Evolutionary conservation across 345 rosid species (phyloP).

Genomic region (Eutrema yunnanense): DNA sequence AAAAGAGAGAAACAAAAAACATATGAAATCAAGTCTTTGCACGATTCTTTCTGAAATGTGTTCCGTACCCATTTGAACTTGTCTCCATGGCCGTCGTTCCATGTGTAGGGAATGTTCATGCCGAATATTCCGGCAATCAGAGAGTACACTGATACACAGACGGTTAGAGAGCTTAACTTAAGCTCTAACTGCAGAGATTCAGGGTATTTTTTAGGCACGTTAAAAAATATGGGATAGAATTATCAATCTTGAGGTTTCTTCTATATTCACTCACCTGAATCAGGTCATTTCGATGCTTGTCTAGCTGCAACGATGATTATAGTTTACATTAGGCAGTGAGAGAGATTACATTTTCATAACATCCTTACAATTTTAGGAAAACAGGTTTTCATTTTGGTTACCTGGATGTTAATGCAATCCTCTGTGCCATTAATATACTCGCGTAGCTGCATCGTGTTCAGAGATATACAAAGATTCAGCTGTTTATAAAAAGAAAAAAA

Average conservation of each 20-base stretch:
- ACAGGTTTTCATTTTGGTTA: constrained; percentile 6
- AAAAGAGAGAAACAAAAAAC: neutral
- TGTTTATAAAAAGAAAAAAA: neutral
- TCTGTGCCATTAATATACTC: constrained; percentile 94
- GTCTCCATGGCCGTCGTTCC: constrained; percentile 61
- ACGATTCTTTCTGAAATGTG: neutral
- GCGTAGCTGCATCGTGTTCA: constrained; percentile 57
- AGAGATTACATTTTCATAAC: neutral
- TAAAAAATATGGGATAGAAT: neutral
- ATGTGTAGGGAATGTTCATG: constrained; percentile 80
- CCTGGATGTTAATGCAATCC: constrained; percentile 97
- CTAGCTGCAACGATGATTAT: constrained; percentile 47
- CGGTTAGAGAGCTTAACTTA: constrained; percentile 64
- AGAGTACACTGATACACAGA: constrained; percentile 53
- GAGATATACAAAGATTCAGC: constrained; percentile 3
- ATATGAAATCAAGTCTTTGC: neutral
- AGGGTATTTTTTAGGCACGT: neutral
- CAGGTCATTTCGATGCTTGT: constrained; percentile 94
- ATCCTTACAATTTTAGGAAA: neutral
- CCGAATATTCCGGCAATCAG: constrained; percentile 79
- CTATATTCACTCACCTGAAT: constrained; percentile 56
- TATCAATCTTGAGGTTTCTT: neutral
- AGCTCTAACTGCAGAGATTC: constrained; percentile 61
- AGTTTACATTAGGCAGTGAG: neutral
- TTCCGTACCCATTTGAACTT: constrained; percentile 72